Conservation (phyloP, 192 early-diverging fungal genomes). For the Umbelopsis vinacea region DNA sequence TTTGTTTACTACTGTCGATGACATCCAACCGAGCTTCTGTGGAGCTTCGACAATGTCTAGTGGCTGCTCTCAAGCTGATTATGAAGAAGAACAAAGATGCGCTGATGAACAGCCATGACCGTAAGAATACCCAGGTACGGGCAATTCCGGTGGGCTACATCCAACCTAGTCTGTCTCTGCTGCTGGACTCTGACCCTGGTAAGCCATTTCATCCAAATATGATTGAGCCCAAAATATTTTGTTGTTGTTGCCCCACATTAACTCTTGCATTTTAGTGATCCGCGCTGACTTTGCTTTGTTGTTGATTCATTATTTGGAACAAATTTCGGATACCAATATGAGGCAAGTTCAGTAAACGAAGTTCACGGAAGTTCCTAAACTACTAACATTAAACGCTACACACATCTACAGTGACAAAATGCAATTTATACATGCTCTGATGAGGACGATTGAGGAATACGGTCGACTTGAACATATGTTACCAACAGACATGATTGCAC, state of each 20-base stretch:
- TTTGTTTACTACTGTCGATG: not conserved
- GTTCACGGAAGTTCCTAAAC: not conserved
- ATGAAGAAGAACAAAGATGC: not conserved
- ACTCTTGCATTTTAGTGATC: not conserved
- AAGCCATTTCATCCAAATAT: not conserved
- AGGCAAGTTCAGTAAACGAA: not conserved
- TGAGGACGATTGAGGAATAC: not conserved
- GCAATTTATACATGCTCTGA: not conserved
- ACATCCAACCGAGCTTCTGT: not conserved
- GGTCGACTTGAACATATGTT: not conserved
- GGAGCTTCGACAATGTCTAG: not conserved
- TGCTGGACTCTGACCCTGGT: constrained; percentile 5
- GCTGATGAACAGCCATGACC: not conserved
- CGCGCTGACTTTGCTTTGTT: constrained; percentile 4
- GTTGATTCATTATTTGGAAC: constrained; percentile 1
- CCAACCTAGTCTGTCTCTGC: not conserved
- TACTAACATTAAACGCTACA: not conserved
- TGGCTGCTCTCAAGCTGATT: constrained; percentile 3
- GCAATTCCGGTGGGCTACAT: not conserved
- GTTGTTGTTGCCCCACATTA: not conserved
- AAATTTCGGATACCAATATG: not conserved
- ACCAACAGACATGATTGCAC: not conserved
- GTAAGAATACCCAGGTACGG: not conserved
- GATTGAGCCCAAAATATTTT: no score
- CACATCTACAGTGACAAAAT: not conserved